Base-by-base conservation (phyloP, 176 grass and related monocot genomes). In the Guadua angustifolia region DNA sequence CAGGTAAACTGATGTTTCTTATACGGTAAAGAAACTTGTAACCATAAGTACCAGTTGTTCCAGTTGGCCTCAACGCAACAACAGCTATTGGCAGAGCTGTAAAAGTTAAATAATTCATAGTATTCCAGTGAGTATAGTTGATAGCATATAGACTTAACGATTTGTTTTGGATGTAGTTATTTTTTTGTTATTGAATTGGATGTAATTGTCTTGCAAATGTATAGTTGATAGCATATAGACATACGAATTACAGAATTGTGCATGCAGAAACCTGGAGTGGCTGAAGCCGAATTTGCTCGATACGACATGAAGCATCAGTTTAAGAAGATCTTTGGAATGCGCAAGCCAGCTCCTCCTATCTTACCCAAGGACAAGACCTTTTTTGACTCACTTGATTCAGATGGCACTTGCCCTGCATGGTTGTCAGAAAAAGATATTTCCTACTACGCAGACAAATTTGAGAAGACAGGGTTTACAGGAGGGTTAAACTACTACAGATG, bases 401-500 rank as follows among this genome's bases (percentile, higher is more conserved):
- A 75, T 56, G 89, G 79, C 9, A 83, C 83, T 73, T 93, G 92
- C 59, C 93, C 95, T 70, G 7, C 87, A 72, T 95, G 95, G 95
- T 57, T 98, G 32, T 85, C 95, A 51, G 93, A 95, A 74, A 89
- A 93, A 75, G 95, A 98, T 79, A 74, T 98, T 84, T 71, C 83
- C 45, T 98, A 95, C 85, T 95, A 87, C 0, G 75, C 87, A 0
- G 81, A 74, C 51, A 98, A 95, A 87, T 93, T 93, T 90, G 79
- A 86, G n/a, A 91, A 91, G 85, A 89, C 93, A 33, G 89, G 95
- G 10, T 93, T 98, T 76, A 93, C 91, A 19, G 95, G 91, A 84
- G 91, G 82, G 67, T 65, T 98, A 21, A 98, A 95, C 76, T 98
- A 93, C 85, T 98, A 98, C 79, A 92, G 93, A 53, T 98, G 95